A percentile compares a stretch with the other conserved stretches of the same genome.
Conservation (phyloP, 1,139 yeast species). For the Casaregolazyma lundiana region DNA sequence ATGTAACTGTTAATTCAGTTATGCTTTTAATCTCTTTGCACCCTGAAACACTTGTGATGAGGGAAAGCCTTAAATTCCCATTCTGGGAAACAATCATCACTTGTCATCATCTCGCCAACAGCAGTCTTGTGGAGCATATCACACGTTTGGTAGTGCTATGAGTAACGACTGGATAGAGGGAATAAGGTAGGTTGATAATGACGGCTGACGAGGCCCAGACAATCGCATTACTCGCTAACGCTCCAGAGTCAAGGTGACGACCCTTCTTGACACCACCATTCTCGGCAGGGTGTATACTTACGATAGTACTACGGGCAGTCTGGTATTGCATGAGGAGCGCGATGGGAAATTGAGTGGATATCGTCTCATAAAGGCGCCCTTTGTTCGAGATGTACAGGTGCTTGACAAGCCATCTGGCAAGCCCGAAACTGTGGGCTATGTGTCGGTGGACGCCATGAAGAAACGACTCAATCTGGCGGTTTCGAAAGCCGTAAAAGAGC, state of each 20-base stretch:
- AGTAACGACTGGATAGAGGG: slow-evolving; percentile 21
- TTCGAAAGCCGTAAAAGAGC: slow-evolving; percentile 20
- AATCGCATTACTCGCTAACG: slow-evolving; percentile 1
- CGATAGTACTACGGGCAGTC: slow-evolving; percentile 41
- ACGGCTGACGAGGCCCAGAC: not conserved
- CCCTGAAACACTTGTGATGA: too few relatives aligned
- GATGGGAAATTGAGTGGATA: slow-evolving; percentile 32
- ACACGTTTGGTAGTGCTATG: not conserved
- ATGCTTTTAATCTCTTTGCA: too few relatives aligned
- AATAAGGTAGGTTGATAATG: slow-evolving; percentile 14
- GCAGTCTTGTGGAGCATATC: too few relatives aligned
- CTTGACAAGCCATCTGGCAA: slow-evolving; percentile 33
- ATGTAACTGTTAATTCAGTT: too few relatives aligned
- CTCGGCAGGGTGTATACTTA: slow-evolving; percentile 62
- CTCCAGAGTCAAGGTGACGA: slow-evolving; percentile 54
- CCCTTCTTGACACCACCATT: slow-evolving; percentile 52
- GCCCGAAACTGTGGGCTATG: slow-evolving; percentile 26
- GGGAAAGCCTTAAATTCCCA: too few relatives aligned
- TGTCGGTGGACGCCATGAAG: slow-evolving; percentile 26
- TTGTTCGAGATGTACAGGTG: slow-evolving; percentile 52
- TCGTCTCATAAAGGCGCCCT: slow-evolving; percentile 53
- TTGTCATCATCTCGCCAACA: too few relatives aligned
- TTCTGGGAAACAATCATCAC: too few relatives aligned
- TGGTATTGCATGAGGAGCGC: slow-evolving; percentile 34
- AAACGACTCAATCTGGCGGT: slow-evolving; percentile 25